Evolutionary conservation across 106 monocot genomes (phyloP).

Genomic region (Apostasia shenzhenica): DNA sequence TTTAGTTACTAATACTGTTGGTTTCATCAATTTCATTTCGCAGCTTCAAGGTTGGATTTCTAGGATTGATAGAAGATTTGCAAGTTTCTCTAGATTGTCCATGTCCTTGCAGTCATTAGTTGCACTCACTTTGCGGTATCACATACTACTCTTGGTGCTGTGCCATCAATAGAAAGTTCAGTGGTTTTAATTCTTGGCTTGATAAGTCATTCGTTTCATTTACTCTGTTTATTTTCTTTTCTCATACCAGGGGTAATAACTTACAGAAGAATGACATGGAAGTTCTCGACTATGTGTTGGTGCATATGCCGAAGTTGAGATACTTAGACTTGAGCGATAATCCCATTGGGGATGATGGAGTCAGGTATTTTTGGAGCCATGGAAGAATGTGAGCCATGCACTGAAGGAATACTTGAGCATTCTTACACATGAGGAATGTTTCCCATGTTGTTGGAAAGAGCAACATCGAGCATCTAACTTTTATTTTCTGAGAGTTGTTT

Average conservation of each 20-base stretch:
- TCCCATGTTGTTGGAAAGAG: neutral
- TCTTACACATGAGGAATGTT: neutral
- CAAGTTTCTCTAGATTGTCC: slow-evolving; percentile 16
- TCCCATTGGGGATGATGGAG: slow-evolving; percentile 72
- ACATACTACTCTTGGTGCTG: neutral
- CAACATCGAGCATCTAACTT: neutral
- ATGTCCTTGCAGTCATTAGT: slow-evolving; percentile 37
- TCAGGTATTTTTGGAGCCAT: slow-evolving; percentile 40
- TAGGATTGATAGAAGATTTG: slow-evolving; percentile 20
- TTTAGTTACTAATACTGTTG: neutral
- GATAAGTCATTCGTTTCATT: neutral
- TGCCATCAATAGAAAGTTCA: neutral
- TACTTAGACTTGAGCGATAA: slow-evolving; percentile 86
- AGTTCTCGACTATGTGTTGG: slow-evolving; percentile 53
- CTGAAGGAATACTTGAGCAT: neutral
- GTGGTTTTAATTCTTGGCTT: neutral
- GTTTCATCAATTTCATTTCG: slow-evolving; percentile 4
- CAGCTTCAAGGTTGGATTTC: slow-evolving; percentile 72
- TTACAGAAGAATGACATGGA: slow-evolving; percentile 51
- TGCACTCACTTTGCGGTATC: slow-evolving; percentile 60
- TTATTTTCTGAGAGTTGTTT: neutral
- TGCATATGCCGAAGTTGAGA: slow-evolving; percentile 61
- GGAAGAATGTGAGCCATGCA: neutral
- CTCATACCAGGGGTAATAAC: slow-evolving; percentile 57
- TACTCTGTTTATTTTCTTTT: slow-evolving; percentile 2